These are phyloP conservation scores for Themeda triandra DNA, from an alignment of 176 grass and related monocot species.

Conservation along the genomic window DNA sequence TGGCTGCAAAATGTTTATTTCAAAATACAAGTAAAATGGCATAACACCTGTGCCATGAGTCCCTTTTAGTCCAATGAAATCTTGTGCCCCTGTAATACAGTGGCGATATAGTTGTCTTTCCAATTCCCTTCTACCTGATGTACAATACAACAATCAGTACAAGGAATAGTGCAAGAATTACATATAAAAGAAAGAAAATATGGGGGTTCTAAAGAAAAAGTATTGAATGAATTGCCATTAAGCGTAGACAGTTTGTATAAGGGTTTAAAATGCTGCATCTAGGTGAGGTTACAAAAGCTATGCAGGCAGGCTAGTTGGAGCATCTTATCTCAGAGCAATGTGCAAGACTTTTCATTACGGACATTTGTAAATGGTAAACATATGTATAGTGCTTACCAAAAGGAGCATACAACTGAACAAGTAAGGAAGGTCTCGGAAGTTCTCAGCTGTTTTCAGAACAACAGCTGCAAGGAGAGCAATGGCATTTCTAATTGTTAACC, in stretches of 20 bases:
- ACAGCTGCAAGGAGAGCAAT: conserved; percentile 28
- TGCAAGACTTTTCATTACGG: no score
- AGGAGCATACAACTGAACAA: not conserved
- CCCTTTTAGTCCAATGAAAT: conserved; percentile 46
- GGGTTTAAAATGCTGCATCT: not conserved
- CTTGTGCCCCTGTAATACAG: not conserved
- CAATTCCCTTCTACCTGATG: not conserved
- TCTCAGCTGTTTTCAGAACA: conserved; percentile 56
- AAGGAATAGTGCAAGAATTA: not conserved
- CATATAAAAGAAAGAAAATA: not conserved
- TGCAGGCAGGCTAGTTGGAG: not conserved
- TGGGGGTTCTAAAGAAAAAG: not conserved
- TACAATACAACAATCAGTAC: not conserved
- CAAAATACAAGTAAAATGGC: not conserved
- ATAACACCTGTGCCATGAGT: conserved; percentile 65
- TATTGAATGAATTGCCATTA: not conserved
- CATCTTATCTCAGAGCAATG: not conserved
- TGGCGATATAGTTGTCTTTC: not conserved
- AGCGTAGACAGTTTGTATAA: not conserved
- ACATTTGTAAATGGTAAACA: no score
- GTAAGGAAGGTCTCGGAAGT: conserved; percentile 22
- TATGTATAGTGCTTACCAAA: not conserved
- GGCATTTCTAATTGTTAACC: conserved; percentile 21
- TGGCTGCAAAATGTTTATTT: not conserved
- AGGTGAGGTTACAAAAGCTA: not conserved